Evolutionary conservation across 2,329 filamentous ascomycete species (phyloP).

Genomic region (Aureobasidium sp.): DNA sequence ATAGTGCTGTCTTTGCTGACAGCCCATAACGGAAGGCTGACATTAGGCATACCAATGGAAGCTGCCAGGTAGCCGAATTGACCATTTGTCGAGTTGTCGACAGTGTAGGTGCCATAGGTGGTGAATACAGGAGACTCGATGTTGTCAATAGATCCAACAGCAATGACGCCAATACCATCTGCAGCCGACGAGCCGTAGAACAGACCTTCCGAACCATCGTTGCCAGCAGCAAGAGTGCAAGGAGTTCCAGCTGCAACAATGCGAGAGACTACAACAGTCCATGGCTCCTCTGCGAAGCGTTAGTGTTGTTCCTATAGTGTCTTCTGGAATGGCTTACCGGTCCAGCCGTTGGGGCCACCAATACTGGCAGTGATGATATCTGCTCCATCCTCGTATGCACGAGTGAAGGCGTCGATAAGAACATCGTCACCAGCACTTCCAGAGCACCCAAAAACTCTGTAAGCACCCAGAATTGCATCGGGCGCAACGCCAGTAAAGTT

Average conservation of each 20-base stretch:
- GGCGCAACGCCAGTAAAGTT: constrained; percentile 51
- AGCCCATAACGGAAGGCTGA: constrained; percentile 24
- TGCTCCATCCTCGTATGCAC: constrained; percentile 46
- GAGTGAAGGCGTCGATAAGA: constrained; percentile 50
- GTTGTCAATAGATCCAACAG: constrained; percentile 38
- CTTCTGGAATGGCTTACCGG: not conserved
- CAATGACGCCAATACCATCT: constrained; percentile 34
- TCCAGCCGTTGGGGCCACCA: constrained; percentile 26
- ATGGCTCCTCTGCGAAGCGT: constrained; percentile 22
- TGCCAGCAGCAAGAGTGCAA: constrained; percentile 44
- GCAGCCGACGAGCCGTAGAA: constrained; percentile 38
- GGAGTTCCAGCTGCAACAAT: constrained; percentile 41
- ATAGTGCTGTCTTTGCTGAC: constrained; percentile 42
- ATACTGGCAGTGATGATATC: constrained; percentile 32
- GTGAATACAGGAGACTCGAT: constrained; percentile 25
- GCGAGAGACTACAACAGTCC: constrained; percentile 32
- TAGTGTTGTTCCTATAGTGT: not conserved
- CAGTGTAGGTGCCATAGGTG: constrained; percentile 25
- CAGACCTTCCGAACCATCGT: constrained; percentile 40
- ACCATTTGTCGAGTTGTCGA: constrained; percentile 21
- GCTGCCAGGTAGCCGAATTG: constrained; percentile 29
- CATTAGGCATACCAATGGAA: constrained; percentile 26
- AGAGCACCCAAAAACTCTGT: constrained; percentile 49
- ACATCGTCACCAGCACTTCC: constrained; percentile 47
- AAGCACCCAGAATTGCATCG: constrained; percentile 47